Conservation (phyloP, 2,329 filamentous ascomycete species). For the Penicillium sp. region DNA sequence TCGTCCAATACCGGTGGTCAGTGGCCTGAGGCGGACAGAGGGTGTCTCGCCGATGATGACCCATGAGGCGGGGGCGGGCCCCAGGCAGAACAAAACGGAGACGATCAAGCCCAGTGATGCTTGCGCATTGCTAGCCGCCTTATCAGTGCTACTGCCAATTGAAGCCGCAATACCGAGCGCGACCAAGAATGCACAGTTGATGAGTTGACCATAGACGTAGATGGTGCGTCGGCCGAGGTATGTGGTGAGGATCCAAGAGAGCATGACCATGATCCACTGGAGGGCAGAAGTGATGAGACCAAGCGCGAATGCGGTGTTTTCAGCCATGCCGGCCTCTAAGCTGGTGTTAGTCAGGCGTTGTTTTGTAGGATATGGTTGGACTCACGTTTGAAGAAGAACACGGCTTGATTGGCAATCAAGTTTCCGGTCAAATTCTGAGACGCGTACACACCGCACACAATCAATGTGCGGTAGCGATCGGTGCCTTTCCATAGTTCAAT, state of each 20-base stretch:
- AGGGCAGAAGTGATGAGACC: constrained; percentile 68
- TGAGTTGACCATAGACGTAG: constrained; percentile 63
- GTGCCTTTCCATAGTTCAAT: constrained; percentile 60
- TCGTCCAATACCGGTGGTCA: constrained; percentile 69
- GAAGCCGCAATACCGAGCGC: constrained; percentile 64
- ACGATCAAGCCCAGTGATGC: constrained; percentile 67
- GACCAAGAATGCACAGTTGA: constrained; percentile 60
- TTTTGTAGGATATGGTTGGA: constrained; percentile 22
- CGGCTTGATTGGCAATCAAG: constrained; percentile 64
- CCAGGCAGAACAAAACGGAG: constrained; percentile 66
- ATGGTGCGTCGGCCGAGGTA: constrained; percentile 67
- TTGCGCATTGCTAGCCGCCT: constrained; percentile 56
- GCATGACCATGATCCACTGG: constrained; percentile 65
- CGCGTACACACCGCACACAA: constrained; percentile 61
- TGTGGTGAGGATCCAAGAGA: constrained; percentile 68
- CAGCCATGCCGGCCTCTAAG: constrained; percentile 62
- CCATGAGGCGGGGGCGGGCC: constrained; percentile 66
- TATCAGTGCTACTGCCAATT: constrained; percentile 40
- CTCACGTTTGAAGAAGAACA: constrained; percentile 59
- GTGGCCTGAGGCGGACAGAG: constrained; percentile 64
- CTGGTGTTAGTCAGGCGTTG: constrained; percentile 34
- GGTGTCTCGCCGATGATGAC: constrained; percentile 71
- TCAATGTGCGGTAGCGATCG: constrained; percentile 58
- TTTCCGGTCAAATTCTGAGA: constrained; percentile 65
- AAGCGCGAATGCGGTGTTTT: constrained; percentile 61